phyloP scores from a whole-genome alignment of 2,329 filamentous ascomycete genomes.

The Pseudogymnoascus sp. region DNA sequence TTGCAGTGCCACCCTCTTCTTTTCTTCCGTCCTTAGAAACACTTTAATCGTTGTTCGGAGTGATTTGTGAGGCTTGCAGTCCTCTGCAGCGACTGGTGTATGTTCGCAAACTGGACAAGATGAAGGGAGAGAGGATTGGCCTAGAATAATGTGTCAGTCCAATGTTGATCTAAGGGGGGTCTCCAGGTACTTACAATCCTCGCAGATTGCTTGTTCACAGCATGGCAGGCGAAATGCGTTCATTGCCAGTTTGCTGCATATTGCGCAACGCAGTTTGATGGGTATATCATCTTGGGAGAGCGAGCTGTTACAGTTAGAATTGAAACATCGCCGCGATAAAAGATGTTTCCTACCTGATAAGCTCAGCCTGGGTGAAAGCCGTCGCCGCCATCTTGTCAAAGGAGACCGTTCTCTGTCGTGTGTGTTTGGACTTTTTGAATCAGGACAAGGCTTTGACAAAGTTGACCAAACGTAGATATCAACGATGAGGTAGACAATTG shows the following conservation, averaged over 20 bases:
- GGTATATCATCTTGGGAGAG: constrained; percentile 64
- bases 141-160: constrained; percentile 34
- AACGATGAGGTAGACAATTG: not conserved
- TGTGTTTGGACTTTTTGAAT: not conserved
- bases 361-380: constrained; percentile 24
- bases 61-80: constrained; percentile 82
- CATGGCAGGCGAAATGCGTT: constrained; percentile 89
- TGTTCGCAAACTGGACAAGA: constrained; percentile 93
- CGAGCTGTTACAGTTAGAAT: constrained; percentile 19
- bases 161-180: not conserved
- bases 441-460: not conserved
- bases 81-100: constrained; percentile 72
- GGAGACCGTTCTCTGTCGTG: not conserved
- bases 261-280: constrained; percentile 91
- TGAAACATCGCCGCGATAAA: not conserved
- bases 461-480: not conserved
- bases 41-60: constrained; percentile 88
- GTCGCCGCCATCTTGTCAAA: constrained; percentile 21
- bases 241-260: constrained; percentile 82
- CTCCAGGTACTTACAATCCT: constrained; percentile 54
- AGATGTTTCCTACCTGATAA: constrained; percentile 24
- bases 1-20: constrained; percentile 66
- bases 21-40: constrained; percentile 83
- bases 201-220: constrained; percentile 92
- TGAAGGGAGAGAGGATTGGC: constrained; percentile 65